Conservation (phyloP, 2,329 filamentous ascomycete genomes). For the Ceratocystis cubensis region DNA sequence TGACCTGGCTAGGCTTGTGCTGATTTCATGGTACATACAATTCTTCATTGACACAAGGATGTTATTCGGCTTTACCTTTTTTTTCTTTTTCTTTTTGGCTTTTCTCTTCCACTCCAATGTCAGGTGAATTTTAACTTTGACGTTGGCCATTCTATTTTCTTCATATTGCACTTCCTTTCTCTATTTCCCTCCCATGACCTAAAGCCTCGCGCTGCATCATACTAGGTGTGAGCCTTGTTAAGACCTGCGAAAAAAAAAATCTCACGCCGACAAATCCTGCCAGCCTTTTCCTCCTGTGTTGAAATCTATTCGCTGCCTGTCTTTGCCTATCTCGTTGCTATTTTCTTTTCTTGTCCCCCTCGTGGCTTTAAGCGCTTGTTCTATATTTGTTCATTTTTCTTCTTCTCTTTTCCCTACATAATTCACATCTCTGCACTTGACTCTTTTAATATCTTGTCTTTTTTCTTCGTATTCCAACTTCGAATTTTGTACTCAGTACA, state of each 20-base stretch:
- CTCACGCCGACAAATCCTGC: background rate
- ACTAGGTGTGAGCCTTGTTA: background rate
- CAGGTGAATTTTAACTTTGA: background rate
- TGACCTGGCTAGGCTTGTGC: background rate
- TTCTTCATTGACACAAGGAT: background rate
- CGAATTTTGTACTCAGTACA: background rate
- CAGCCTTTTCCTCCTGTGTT: background rate
- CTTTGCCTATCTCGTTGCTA: background rate
- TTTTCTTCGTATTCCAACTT: background rate
- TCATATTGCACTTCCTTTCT: background rate
- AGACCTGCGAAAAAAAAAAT: slow-evolving; percentile 6
- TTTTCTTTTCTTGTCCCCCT: background rate
- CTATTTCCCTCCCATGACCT: background rate
- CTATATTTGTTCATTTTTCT: background rate
- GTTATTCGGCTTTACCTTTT: background rate
- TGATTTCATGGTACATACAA: background rate
- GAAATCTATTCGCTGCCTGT: background rate
- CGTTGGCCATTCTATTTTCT: background rate
- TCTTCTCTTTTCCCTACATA: background rate
- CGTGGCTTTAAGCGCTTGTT: slow-evolving; percentile 2
- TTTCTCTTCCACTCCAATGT: background rate
- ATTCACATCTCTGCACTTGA: background rate
- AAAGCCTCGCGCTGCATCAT: background rate
- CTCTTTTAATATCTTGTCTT: background rate
- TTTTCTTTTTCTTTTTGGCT: background rate